A percentile compares a stretch with the other conserved stretches of the same genome.
Conservation (phyloP, 2,329 filamentous ascomycete species). For the Xylaria polymorpha region DNA sequence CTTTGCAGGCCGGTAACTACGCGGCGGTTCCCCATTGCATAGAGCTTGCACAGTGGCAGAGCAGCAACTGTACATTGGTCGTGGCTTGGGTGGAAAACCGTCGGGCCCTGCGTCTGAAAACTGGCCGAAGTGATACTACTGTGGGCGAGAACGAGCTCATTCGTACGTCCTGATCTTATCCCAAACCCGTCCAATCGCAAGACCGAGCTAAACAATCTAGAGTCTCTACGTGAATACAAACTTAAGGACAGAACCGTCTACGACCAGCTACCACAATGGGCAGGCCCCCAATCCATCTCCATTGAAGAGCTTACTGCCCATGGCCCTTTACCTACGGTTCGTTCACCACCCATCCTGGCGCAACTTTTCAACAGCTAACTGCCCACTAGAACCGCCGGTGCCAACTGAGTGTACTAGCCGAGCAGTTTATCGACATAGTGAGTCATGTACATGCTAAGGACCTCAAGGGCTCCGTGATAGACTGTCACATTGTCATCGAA, state of each 20-base stretch:
- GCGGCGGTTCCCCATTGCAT: slow-evolving; percentile 62
- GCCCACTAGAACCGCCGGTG: slow-evolving; percentile 58
- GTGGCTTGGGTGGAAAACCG: slow-evolving; percentile 65
- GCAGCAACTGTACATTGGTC: slow-evolving; percentile 63
- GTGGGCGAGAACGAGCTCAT: slow-evolving; percentile 56
- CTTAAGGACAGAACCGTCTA: slow-evolving; percentile 63
- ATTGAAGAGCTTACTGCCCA: slow-evolving; percentile 60
- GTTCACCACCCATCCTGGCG: slow-evolving; percentile 36
- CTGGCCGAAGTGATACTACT: slow-evolving; percentile 53
- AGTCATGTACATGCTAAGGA: slow-evolving; percentile 61
- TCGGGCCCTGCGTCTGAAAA: slow-evolving; percentile 58
- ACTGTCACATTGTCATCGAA: slow-evolving; percentile 59
- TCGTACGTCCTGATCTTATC: slow-evolving; percentile 52
- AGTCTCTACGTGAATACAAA: slow-evolving; percentile 4
- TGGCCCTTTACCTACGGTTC: slow-evolving; percentile 64
- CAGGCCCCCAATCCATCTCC: slow-evolving; percentile 52
- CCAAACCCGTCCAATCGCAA: background rate
- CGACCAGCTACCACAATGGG: slow-evolving; percentile 62
- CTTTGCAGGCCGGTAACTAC: slow-evolving; percentile 64
- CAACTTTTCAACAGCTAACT: slow-evolving; percentile 15
- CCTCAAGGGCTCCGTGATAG: slow-evolving; percentile 60
- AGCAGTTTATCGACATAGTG: slow-evolving; percentile 64
- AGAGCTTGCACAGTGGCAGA: slow-evolving; percentile 57
- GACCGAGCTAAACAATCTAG: slow-evolving; percentile 13
- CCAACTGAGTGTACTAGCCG: slow-evolving; percentile 61